Conservation (phyloP, 345 rosid genomes). For the Brassica juncea region DNA sequence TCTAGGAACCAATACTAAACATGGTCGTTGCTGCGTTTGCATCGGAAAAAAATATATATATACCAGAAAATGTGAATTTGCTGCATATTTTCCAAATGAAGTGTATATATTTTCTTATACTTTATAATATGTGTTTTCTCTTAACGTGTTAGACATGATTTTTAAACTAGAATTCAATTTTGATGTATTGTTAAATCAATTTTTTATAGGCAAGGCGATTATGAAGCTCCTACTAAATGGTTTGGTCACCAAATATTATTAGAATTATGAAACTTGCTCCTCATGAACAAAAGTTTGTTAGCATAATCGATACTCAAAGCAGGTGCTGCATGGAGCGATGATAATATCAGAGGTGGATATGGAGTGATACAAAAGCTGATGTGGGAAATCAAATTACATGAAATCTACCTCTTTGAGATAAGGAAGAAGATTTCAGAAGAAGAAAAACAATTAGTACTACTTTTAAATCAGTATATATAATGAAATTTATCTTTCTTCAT, state of each 20-base stretch:
- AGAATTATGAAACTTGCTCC: background rate
- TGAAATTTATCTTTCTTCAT: too few species aligned
- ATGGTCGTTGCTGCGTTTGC: background rate
- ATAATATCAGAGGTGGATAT: background rate
- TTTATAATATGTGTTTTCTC: background rate
- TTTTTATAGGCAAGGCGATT: too few species aligned
- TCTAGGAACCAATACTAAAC: too few species aligned
- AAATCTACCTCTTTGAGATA: background rate
- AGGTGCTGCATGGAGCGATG: background rate
- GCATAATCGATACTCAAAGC: slow-evolving; percentile 6
- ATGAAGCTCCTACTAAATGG: too few species aligned
- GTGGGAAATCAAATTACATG: background rate
- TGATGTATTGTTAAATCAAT: too few species aligned
- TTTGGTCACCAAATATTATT: too few species aligned
- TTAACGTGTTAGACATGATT: background rate
- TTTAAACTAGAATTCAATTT: too few species aligned
- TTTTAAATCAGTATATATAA: too few species aligned
- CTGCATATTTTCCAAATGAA: background rate
- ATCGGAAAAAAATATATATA: background rate
- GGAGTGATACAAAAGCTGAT: background rate
- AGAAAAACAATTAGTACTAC: background rate
- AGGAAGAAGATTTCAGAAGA: background rate
- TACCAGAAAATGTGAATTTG: background rate
- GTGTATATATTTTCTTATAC: background rate
- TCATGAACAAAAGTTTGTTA: background rate